These are phyloP conservation scores for Chlamydomonas schloesseri DNA, from an alignment of 139 green algal species.

Conservation along the genomic window DNA sequence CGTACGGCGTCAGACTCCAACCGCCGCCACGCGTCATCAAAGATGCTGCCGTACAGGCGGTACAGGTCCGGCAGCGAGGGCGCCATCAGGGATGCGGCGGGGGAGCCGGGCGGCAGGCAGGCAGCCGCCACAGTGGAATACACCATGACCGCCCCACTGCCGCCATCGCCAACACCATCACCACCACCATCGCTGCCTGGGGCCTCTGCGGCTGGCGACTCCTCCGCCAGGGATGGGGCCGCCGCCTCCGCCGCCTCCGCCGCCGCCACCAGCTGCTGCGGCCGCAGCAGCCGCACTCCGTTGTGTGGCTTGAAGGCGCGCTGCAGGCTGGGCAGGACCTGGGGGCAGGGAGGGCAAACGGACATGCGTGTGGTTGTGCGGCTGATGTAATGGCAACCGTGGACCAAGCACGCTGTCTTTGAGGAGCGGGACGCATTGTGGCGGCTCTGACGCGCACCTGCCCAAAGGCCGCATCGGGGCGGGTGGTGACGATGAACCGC, in stretches of 20 bases:
- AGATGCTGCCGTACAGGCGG: not conserved
- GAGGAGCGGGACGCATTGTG: too few species aligned
- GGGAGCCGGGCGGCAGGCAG: not conserved
- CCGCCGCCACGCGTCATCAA: not conserved
- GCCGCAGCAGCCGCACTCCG: too few species aligned
- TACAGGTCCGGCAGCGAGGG: not conserved
- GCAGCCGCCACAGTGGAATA: not conserved
- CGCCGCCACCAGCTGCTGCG: not conserved
- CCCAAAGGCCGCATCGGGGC: not conserved
- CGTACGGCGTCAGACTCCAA: not conserved
- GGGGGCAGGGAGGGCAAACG: too few species aligned
- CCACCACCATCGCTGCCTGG: too few species aligned
- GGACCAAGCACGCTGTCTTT: too few species aligned
- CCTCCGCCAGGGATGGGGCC: too few species aligned
- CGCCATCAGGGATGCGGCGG: not conserved
- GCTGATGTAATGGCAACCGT: too few species aligned
- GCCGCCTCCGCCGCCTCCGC: not conserved
- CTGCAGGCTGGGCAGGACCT: not conserved
- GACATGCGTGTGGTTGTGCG: too few species aligned
- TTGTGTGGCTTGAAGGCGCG: too few species aligned
- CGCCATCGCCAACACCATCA: not conserved
- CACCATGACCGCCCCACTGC: not conserved
- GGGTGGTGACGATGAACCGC: not conserved
- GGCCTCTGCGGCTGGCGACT: too few species aligned
- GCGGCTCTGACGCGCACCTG: not conserved